phyloP scores from a whole-genome alignment of 257 asterid species.

The Solanum megistacrolobum region DNA sequence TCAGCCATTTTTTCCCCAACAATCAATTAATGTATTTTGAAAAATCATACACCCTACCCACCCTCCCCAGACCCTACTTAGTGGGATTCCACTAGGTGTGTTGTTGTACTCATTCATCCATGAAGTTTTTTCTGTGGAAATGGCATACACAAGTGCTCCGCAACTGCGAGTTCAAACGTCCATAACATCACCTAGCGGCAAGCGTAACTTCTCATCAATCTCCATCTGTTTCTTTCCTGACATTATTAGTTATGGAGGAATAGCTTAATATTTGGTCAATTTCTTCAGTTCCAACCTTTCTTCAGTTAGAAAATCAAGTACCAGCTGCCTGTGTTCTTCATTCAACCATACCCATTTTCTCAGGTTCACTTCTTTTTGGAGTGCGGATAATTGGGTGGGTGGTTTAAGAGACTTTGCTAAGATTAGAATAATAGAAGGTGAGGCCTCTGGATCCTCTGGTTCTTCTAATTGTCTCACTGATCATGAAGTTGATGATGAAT shows the following conservation, averaged over 20 bases:
- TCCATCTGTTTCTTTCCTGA: background rate
- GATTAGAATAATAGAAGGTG: background rate
- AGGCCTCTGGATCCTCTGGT: background rate
- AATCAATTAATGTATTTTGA: background rate
- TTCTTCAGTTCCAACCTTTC: background rate
- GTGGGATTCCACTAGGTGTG: background rate
- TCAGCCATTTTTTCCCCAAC: background rate
- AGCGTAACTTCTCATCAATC: background rate
- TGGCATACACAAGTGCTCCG: background rate
- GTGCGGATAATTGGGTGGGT: background rate
- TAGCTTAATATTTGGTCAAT: background rate
- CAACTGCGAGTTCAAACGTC: background rate
- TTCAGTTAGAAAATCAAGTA: background rate
- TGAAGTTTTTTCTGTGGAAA: background rate
- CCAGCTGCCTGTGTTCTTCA: background rate
- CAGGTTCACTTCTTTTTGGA: background rate
- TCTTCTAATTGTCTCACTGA: background rate
- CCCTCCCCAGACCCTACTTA: background rate
- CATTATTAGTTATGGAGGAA: background rate
- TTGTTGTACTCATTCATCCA: background rate
- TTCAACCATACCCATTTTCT: background rate
- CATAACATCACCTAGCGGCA: background rate
- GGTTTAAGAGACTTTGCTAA: background rate
- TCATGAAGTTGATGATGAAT: background rate
- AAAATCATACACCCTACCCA: background rate